Conservation (phyloP, 2,329 filamentous ascomycete genomes). For the Tolypocladium tropicale region DNA sequence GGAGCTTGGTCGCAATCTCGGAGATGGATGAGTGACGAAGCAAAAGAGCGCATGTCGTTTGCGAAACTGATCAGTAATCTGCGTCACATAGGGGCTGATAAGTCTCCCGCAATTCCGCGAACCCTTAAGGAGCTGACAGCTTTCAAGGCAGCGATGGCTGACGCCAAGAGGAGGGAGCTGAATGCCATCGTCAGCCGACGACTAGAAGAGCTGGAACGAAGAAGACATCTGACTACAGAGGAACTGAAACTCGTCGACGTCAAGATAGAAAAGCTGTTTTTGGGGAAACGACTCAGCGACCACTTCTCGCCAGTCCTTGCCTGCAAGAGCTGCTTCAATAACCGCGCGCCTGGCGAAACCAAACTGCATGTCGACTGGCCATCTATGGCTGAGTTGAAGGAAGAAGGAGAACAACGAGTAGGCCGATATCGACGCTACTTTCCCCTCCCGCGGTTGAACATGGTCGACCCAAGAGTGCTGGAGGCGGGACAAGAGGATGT, state of each 20-base stretch:
- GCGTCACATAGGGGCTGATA: slow-evolving; percentile 22
- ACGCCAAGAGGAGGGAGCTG: slow-evolving; percentile 15
- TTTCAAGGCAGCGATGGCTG: slow-evolving; percentile 18
- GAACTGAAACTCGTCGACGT: not conserved
- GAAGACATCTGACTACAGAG: slow-evolving; percentile 3
- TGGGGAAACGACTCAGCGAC: slow-evolving; percentile 16
- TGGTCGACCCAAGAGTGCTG: slow-evolving; percentile 5
- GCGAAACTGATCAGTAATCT: slow-evolving; percentile 25
- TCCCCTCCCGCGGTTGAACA: slow-evolving; percentile 19
- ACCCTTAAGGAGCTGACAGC: slow-evolving; percentile 22
- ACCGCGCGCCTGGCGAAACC: slow-evolving; percentile 5
- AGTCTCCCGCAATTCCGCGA: slow-evolving; percentile 26
- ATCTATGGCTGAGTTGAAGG: slow-evolving; percentile 23
- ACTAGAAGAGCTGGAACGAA: slow-evolving; percentile 9
- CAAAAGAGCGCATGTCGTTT: slow-evolving; percentile 21
- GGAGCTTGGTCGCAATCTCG: slow-evolving; percentile 28
- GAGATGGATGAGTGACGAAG: slow-evolving; percentile 26
- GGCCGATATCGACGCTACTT: slow-evolving; percentile 15
- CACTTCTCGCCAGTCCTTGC: slow-evolving; percentile 22
- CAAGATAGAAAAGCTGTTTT: slow-evolving; percentile 11
- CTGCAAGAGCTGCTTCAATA: slow-evolving; percentile 21
- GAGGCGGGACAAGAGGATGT: slow-evolving; percentile 3
- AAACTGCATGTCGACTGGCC: slow-evolving; percentile 20
- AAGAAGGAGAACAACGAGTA: slow-evolving; percentile 20
- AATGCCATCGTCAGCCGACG: slow-evolving; percentile 12